Conservation (phyloP, 2,329 filamentous ascomycete species). For the Venturia nashicola region DNA sequence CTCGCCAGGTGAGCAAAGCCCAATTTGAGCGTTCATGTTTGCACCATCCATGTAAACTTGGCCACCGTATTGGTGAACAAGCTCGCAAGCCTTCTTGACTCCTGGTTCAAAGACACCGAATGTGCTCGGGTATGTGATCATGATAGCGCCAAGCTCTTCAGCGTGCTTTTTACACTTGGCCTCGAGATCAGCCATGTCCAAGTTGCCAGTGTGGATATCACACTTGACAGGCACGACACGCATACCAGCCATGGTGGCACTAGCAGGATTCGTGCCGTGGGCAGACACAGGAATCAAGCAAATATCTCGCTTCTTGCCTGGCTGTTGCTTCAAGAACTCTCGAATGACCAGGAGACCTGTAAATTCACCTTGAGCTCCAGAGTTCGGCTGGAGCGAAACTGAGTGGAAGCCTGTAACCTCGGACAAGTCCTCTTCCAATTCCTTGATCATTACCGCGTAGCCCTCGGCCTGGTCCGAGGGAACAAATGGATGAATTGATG, state of each 20-base stretch:
- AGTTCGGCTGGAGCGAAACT: slow-evolving; percentile 89
- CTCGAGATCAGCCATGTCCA: slow-evolving; percentile 76
- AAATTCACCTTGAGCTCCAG: slow-evolving; percentile 91
- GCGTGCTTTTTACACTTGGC: slow-evolving; percentile 81
- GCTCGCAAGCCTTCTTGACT: slow-evolving; percentile 70
- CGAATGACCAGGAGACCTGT: slow-evolving; percentile 80
- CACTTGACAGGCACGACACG: slow-evolving; percentile 88
- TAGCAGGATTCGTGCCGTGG: slow-evolving; percentile 91
- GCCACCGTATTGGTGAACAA: slow-evolving; percentile 79
- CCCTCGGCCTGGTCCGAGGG: slow-evolving; percentile 51
- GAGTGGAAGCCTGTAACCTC: slow-evolving; percentile 81
- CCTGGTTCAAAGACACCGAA: slow-evolving; percentile 90
- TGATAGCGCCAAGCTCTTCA: slow-evolving; percentile 78
- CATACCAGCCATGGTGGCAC: slow-evolving; percentile 93
- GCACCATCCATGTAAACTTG: slow-evolving; percentile 98
- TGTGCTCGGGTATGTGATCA: slow-evolving; percentile 94
- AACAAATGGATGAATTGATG: slow-evolving; percentile 71
- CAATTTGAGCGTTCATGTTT: slow-evolving; percentile 98
- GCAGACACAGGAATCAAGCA: slow-evolving; percentile 92
- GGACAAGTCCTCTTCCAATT: slow-evolving; percentile 63
- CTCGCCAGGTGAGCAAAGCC: slow-evolving; percentile 84
- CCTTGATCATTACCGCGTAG: slow-evolving; percentile 56
- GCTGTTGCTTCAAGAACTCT: slow-evolving; percentile 55
- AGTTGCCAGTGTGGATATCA: slow-evolving; percentile 72
- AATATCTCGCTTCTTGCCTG: slow-evolving; percentile 65